Conservation (phyloP, 2,329 filamentous ascomycete species). For the Hypoxylon sp. region DNA sequence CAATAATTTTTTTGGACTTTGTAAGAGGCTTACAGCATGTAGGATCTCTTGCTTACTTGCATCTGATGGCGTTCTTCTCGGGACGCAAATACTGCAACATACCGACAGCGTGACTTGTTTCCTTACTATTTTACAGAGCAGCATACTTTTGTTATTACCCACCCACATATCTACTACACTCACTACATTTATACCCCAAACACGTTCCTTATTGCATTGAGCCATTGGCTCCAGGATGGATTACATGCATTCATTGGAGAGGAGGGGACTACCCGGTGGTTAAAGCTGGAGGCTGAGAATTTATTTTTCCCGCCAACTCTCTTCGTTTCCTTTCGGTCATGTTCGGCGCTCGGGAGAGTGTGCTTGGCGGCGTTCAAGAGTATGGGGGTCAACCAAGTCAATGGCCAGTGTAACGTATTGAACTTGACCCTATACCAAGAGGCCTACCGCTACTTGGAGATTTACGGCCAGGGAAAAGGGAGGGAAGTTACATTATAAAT, state of each 20-base stretch:
- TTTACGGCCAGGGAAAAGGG: neutral
- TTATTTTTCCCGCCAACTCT: neutral
- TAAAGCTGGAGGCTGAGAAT: constrained; percentile 4
- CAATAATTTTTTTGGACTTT: neutral
- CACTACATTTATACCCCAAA: constrained; percentile 35
- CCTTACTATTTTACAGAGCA: neutral
- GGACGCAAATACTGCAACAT: constrained; percentile 1
- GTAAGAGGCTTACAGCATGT: neutral
- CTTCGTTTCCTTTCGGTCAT: neutral
- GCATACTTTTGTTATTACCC: constrained; percentile 5
- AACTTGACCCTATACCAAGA: constrained; percentile 8
- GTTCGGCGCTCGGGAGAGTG: neutral
- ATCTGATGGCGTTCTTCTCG: constrained; percentile 12
- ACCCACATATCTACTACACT: constrained; percentile 22
- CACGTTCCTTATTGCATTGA: constrained; percentile 40
- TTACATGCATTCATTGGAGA: constrained; percentile 25
- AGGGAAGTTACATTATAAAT: neutral
- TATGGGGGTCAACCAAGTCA: neutral
- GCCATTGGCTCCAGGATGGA: constrained; percentile 20
- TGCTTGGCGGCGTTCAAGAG: constrained; percentile 15
- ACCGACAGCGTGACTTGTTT: constrained; percentile 9
- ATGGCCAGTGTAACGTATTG: constrained; percentile 5
- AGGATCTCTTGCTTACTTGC: constrained; percentile 9
- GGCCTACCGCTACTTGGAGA: neutral
- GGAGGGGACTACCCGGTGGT: neutral